Evolutionary conservation across 2,329 filamentous ascomycete genomes (phyloP).

Genomic region (Fusarium decemcellulare): DNA sequence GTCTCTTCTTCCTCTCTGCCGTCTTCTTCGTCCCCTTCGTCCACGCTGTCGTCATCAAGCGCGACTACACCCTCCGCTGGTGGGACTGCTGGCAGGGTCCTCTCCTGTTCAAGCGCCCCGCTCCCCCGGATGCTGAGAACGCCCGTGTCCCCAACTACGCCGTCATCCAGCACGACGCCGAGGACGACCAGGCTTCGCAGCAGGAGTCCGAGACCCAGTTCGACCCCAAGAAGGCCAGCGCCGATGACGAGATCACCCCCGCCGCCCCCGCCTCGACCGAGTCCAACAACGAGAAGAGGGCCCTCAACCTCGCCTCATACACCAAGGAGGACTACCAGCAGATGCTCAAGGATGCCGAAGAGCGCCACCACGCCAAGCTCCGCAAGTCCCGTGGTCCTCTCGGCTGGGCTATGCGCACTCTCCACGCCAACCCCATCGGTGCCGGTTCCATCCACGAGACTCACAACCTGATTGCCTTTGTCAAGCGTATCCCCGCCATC

Average conservation of each 20-base stretch:
- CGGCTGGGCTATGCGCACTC: slow-evolving; percentile 86
- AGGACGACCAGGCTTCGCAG: slow-evolving; percentile 53
- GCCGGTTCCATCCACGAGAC: slow-evolving; percentile 81
- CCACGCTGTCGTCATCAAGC: slow-evolving; percentile 77
- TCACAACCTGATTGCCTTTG: slow-evolving; percentile 75
- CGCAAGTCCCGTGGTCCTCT: slow-evolving; percentile 74
- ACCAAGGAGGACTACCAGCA: slow-evolving; percentile 73
- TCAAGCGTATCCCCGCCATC: slow-evolving; percentile 78
- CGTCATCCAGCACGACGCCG: slow-evolving; percentile 77
- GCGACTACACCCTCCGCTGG: slow-evolving; percentile 75
- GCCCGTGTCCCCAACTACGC: slow-evolving; percentile 81
- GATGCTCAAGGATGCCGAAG: slow-evolving; percentile 69
- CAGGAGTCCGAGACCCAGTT: slow-evolving; percentile 27
- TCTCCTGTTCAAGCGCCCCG: slow-evolving; percentile 72
- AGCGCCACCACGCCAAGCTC: slow-evolving; percentile 74
- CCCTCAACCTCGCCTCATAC: slow-evolving; percentile 52
- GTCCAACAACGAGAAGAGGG: slow-evolving; percentile 59
- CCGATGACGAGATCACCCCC: slow-evolving; percentile 58
- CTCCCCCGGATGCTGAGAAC: slow-evolving; percentile 64
- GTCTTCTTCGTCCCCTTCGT: slow-evolving; percentile 83
- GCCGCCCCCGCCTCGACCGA: slow-evolving; percentile 30
- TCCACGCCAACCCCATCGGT: slow-evolving; percentile 81
- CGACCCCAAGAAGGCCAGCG: slow-evolving; percentile 34
- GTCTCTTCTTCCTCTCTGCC: slow-evolving; percentile 70
- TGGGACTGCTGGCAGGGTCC: slow-evolving; percentile 75